Base-by-base conservation (phyloP, 768 basidiomycete species). In the Lactarius psammicola region DNA sequence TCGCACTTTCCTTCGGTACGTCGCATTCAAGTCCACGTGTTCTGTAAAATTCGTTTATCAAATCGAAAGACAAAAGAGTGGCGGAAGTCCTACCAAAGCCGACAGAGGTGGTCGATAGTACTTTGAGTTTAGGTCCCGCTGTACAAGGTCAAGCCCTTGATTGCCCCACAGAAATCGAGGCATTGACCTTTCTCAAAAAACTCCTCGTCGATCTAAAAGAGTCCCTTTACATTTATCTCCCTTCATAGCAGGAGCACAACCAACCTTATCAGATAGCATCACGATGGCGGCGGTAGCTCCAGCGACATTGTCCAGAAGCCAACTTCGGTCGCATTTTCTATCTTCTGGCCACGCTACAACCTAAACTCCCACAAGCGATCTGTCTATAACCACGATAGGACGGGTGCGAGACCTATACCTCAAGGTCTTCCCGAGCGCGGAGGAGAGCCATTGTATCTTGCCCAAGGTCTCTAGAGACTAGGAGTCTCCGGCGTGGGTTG, bases 101-200 rank as follows among this genome's bases (percentile, higher is more conserved):
- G 23, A 95, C 93, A 20, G 92, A 94, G 87, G 96, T 91, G 0
- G 95, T 97, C 1, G 95, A 96, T 3, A 97, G 84, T n/a, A 92
- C 87, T 53, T 84, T 85, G 10, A 99, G 80, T 57, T 75, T 79
- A 0, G 88, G 79, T 4, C 94, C 94, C 68, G 93, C 93, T 89
- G 69, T 33, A 13, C 49, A 63, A n/a, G 34, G 38, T 4, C 28
- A 70, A 18, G 61, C 61, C 4, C 18, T 26, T 20, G 4, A 40
- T 40, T n/a, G 11, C 31, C 6, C 42, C n/a, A 28, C 11, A n/a
- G 3, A 42, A 7, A 57, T 34, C n/a, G 30, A 40, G 49, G 31
- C 13, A 40, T 30, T 62, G 26, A 80, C 83, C 83, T 69, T 83
- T 81, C 44, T 88, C 85, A 44, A 94, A 70, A 13, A 95, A 74